Conservation (phyloP, 768 basidiomycete genomes). For the Baorangia bicolor region DNA sequence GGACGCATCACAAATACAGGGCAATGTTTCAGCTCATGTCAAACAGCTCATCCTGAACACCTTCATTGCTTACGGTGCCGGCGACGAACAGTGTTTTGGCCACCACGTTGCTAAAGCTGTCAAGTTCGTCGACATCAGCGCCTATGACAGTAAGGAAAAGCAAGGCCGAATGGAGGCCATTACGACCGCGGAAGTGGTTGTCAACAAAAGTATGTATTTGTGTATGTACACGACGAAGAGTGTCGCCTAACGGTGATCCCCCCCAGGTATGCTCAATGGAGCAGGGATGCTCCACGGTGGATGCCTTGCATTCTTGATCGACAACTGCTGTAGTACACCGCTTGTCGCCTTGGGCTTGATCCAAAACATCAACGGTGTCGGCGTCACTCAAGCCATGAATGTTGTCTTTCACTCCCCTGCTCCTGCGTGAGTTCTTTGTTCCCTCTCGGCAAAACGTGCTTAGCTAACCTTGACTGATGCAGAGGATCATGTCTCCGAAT, state of each 20-base stretch:
- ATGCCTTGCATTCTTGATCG: conserved; percentile 69
- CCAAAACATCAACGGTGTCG: conserved; percentile 64
- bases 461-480: not conserved
- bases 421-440: conserved; percentile 44
- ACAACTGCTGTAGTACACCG: conserved; percentile 71
- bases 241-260: conserved; percentile 1
- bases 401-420: conserved; percentile 70
- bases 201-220: conserved; percentile 53
- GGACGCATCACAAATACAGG: conserved; percentile 55
- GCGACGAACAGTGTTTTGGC: conserved; percentile 59
- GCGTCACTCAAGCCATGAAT: conserved; percentile 72
- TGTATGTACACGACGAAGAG: not conserved
- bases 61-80: conserved; percentile 69
- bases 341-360: conserved; percentile 65
- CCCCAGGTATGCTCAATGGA: conserved; percentile 69
- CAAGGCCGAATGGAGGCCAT: conserved; percentile 58
- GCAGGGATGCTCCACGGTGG: conserved; percentile 78
- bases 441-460: conserved; percentile 2
- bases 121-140: conserved; percentile 58
- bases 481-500: conserved; percentile 63
- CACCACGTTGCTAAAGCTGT: conserved; percentile 59
- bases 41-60: conserved; percentile 71
- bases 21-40: conserved; percentile 59
- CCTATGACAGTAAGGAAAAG: conserved; percentile 45
- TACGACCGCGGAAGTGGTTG: conserved; percentile 60